Evolutionary conservation across 2,329 filamentous ascomycete species (phyloP), one percentile per base, ranked within the genome.

Genomic region (Colletotrichum limetticola): DNA sequence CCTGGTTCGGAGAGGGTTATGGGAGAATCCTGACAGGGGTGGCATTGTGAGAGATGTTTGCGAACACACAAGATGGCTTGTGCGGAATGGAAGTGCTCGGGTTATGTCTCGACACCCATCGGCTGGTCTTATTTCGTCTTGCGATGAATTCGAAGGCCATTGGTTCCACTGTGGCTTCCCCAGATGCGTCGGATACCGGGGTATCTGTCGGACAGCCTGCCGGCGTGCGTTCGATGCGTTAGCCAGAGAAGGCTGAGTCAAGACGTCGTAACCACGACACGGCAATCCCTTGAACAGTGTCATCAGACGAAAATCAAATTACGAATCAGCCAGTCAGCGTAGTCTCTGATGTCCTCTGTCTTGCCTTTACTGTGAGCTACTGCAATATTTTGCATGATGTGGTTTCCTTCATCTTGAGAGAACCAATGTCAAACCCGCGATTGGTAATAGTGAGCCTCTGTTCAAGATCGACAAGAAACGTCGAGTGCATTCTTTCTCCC

Each of bases 1-100:
- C 8, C 83, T 80, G 1, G 77, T 82, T 8, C 71, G 74, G 26
- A 86, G 78, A 1, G 79, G 76, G 68, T 86, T 86, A 65, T 84
- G 79, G 0, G 83, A 82, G 75, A 86, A 86, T 1, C 84, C 83
- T 53, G 76, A 58, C 0, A 85, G 76, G 0, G 78, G 71, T 12
- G 84, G 82, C 83, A 85, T 85, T 37, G 59, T 76, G 60, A 49
- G 42, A 49, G 24, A 22, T 6, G 55, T 37, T 16, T 16, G 5
- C 24, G 11, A 22, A 32, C 19, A 12, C 32, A 24, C n/a, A 19
- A 49, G 12, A n/a, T 37, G 32, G 24, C n/a, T 26, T 56, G n/a
- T 5, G 2, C 24, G 28, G 32, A 11, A 16, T 30, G 22, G 55
- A 24, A 26, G 46, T 66, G 60, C 60, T 35, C 26, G 28, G 28